Percentiles rank a stretch among this genome's conserved stretches.
These are phyloP conservation scores for Peribolospora baueri DNA, from an alignment of 768 basidiomycete species.

Conservation along the genomic window DNA sequence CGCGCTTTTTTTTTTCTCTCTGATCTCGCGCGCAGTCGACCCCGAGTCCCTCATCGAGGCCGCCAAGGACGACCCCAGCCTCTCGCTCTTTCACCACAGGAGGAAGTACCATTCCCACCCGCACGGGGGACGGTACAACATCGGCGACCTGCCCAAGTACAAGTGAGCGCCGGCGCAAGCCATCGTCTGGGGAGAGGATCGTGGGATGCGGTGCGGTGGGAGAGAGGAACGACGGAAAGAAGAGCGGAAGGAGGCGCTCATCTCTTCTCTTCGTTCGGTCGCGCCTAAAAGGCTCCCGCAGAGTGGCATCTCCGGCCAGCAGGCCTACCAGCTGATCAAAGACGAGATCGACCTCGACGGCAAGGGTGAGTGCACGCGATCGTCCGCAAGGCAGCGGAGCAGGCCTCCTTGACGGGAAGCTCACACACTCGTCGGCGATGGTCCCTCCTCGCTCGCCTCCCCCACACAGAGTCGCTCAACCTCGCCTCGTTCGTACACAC, in stretches of 20 bases:
- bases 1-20: too few species aligned
- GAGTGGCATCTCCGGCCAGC: conserved; percentile 13
- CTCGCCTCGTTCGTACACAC: conserved; percentile 43
- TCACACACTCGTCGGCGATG: too few species aligned
- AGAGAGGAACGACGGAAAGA: too few species aligned
- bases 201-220: too few species aligned
- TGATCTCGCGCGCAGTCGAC: conserved; percentile 23
- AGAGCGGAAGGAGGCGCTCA: not conserved
- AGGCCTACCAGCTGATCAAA: conserved; percentile 20
- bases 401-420: too few species aligned
- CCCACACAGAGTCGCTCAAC: conserved; percentile 22
- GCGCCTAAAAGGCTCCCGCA: not conserved
- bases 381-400: too few species aligned
- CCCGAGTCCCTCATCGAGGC: conserved; percentile 38
- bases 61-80: conserved; percentile 22
- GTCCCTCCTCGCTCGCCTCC: not conserved
- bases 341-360: conserved; percentile 26
- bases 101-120: too few species aligned
- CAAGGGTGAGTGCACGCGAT: not conserved
- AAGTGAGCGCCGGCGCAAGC: too few species aligned
- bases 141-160: too few species aligned
- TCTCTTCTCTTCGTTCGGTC: not conserved
- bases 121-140: too few species aligned
- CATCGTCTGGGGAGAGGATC: too few species aligned
- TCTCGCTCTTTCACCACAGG: too few species aligned